Evolutionary conservation across 257 asterid species (phyloP).

Genomic region (Nicotiana sylvestris): DNA sequence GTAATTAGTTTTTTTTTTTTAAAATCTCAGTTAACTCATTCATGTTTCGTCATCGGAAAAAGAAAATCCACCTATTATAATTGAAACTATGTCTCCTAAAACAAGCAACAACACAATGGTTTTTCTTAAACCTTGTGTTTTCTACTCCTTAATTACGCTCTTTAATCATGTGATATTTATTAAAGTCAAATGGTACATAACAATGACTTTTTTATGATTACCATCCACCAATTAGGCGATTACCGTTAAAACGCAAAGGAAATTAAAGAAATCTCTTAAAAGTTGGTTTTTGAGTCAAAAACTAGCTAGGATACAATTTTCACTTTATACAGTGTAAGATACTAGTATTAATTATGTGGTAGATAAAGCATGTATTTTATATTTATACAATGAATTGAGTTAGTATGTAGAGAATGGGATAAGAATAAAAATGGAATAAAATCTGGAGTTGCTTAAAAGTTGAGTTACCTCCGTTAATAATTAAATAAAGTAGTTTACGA

Average conservation of each 20-base stretch:
- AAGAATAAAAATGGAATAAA: no score
- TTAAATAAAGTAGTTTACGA: no score
- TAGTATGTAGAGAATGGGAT: no score
- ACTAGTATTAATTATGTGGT: no score
- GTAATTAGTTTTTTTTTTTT: background rate
- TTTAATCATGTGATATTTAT: background rate
- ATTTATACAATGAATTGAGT: no score
- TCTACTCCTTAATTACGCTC: no score
- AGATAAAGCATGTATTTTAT: no score
- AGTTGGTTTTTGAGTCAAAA: background rate
- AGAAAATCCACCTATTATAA: background rate
- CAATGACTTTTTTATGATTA: background rate
- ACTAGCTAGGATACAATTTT: background rate
- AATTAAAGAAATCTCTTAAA: background rate
- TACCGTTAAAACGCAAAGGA: background rate
- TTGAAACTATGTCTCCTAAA: background rate
- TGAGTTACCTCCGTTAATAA: no score
- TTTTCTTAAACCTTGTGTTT: background rate
- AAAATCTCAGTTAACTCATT: background rate
- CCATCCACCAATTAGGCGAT: background rate
- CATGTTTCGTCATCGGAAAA: background rate
- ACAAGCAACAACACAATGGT: background rate
- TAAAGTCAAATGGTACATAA: background rate
- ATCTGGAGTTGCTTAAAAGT: no score
- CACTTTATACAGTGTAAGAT: no score